Evolutionary conservation across 768 basidiomycete genomes (phyloP).

Genomic region (Termitomyces eurrhizus): DNA sequence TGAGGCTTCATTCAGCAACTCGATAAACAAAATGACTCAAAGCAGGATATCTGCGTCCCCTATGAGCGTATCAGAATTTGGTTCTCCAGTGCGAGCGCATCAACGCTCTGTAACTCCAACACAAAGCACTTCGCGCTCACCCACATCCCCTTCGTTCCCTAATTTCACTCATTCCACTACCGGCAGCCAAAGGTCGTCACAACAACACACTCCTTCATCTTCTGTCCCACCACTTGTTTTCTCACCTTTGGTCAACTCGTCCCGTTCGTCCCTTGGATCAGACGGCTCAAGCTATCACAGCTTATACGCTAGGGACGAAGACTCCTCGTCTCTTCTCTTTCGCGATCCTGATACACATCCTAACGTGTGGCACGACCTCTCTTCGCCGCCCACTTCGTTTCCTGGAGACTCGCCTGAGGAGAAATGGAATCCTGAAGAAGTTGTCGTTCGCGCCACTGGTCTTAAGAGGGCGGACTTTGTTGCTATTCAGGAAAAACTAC

Average conservation of each 20-base stretch:
- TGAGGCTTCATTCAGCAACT: constrained; percentile 21
- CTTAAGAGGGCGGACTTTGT: constrained; percentile 67
- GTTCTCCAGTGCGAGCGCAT: constrained; percentile 36
- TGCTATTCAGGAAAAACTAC: constrained; percentile 72
- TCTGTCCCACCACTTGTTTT: constrained; percentile 60
- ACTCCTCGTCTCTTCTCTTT: constrained; percentile 52
- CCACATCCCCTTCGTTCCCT: constrained; percentile 47
- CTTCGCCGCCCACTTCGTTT: constrained; percentile 40
- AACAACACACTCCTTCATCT: constrained; percentile 46
- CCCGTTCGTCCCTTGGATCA: constrained; percentile 76
- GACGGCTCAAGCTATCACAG: constrained; percentile 86
- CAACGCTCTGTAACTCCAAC: constrained; percentile 68
- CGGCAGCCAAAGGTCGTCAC: constrained; percentile 47
- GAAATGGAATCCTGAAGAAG: constrained; percentile 59
- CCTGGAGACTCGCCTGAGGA: constrained; percentile 51
- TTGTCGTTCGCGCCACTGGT: constrained; percentile 62
- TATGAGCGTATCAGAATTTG: constrained; percentile 47
- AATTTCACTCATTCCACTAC: constrained; percentile 36
- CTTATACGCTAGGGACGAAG: constrained; percentile 59
- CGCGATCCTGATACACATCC: constrained; percentile 45
- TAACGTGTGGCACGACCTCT: constrained; percentile 64
- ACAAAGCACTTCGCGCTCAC: constrained; percentile 49
- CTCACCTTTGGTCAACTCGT: constrained; percentile 69
- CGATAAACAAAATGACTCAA: constrained; percentile 22
- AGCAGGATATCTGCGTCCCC: constrained; percentile 39